phyloP scores from a whole-genome alignment of 2,329 filamentous ascomycete genomes.

The Penicillium sp. region DNA sequence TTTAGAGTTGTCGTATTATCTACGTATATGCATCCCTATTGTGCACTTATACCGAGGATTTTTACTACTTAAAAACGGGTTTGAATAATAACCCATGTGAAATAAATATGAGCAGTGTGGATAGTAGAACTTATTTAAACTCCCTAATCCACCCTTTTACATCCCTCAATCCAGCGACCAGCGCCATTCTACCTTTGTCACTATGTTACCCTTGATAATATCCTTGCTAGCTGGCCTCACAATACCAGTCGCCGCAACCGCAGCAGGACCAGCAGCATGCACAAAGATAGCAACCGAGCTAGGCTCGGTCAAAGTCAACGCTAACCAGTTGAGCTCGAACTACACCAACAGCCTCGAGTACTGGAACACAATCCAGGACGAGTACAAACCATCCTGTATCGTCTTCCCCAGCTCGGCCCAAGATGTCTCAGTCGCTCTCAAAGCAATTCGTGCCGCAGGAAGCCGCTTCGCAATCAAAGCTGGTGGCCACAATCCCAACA shows the following conservation, averaged over 20 bases:
- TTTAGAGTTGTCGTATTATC: constrained; percentile 13
- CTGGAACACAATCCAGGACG: constrained; percentile 26
- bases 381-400: constrained; percentile 27
- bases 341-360: constrained; percentile 24
- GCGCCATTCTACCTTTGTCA: not conserved
- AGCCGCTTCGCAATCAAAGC: constrained; percentile 29
- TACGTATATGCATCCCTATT: constrained; percentile 13
- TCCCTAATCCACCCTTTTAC: not conserved
- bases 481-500: constrained; percentile 31
- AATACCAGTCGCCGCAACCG: constrained; percentile 13
- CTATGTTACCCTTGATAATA: constrained; percentile 7
- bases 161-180: not conserved
- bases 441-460: constrained; percentile 24
- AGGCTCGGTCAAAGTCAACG: constrained; percentile 19
- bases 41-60: not conserved
- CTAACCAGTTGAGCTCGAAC: constrained; percentile 13
- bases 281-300: constrained; percentile 57
- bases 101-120: not conserved
- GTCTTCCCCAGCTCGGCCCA: constrained; percentile 26
- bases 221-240: constrained; percentile 6
- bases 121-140: not conserved
- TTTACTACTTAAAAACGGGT: not conserved
- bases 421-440: constrained; percentile 27
- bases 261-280: constrained; percentile 23
- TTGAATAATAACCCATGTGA: not conserved